Percentiles rank a stretch among this genome's conserved stretches.
These are phyloP conservation scores for Tricharina praecox DNA, from an alignment of 495 filamentous ascomycete species.

Conservation along the genomic window DNA sequence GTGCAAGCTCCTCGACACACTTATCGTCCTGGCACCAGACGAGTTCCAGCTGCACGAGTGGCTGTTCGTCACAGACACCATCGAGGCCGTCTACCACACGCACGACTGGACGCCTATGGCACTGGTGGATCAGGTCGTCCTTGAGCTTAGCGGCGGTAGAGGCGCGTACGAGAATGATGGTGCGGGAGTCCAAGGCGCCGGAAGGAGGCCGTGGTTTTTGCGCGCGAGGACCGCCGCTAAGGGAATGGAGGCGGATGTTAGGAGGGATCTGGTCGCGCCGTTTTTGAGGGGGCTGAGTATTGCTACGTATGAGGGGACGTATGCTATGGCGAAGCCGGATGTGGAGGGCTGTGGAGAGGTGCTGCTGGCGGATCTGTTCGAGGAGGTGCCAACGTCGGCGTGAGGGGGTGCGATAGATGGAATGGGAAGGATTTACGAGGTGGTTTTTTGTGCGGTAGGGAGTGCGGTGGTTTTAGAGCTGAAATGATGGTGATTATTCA, in stretches of 20 bases:
- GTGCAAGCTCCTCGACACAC: conserved; percentile 73
- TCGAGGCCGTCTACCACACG: conserved; percentile 67
- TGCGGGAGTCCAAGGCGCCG: conserved; percentile 15
- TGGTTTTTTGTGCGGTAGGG: too few relatives aligned
- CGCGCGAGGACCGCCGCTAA: conserved; percentile 28
- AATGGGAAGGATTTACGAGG: too few relatives aligned
- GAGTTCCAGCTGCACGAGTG: conserved; percentile 94
- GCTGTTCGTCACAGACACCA: conserved; percentile 92
- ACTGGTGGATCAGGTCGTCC: conserved; percentile 70
- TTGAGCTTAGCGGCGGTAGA: conserved; percentile 36
- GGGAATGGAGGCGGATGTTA: conserved; percentile 18
- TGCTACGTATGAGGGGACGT: conserved; percentile 78
- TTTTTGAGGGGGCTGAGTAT: conserved; percentile 88
- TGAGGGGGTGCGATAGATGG: too few relatives aligned
- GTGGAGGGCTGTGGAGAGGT: conserved; percentile 47
- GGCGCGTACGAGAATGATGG: not conserved
- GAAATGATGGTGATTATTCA: too few relatives aligned
- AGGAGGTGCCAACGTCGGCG: too few relatives aligned
- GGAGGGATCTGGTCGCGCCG: conserved; percentile 49
- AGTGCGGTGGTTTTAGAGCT: too few relatives aligned
- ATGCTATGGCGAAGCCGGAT: conserved; percentile 61
- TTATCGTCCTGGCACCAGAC: conserved; percentile 74
- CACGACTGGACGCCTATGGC: conserved; percentile 36
- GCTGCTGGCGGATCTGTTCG: conserved; percentile 68
- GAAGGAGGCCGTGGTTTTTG: conserved; percentile 55